Conservation (phyloP, 2,329 filamentous ascomycete species). For the Cryoendolithus antarcticus region DNA sequence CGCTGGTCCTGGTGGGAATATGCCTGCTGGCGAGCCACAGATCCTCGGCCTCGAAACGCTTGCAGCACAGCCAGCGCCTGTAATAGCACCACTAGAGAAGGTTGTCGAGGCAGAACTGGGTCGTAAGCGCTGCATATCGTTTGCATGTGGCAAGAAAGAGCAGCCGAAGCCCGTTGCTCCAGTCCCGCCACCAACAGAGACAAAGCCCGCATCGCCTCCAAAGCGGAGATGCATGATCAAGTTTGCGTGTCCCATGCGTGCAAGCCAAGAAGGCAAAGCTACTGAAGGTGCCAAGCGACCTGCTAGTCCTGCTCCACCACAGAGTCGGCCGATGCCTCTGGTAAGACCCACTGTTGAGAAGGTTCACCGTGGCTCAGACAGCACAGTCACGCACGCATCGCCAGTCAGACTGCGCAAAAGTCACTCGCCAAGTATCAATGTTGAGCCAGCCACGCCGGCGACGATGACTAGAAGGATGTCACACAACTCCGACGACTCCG, state of each 20-base stretch:
- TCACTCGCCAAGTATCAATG: constrained; percentile 11
- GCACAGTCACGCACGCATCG: constrained; percentile 37
- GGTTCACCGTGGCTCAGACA: constrained; percentile 37
- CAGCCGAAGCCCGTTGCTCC: constrained; percentile 34
- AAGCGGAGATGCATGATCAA: constrained; percentile 55
- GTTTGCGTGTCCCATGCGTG: constrained; percentile 57
- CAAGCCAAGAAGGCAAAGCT: constrained; percentile 24
- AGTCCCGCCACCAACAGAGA: constrained; percentile 4
- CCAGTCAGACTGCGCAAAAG: constrained; percentile 31
- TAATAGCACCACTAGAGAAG: constrained; percentile 33
- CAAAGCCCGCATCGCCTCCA: constrained; percentile 23
- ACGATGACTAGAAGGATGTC: not conserved
- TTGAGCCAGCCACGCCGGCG: constrained; percentile 6
- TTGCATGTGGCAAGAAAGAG: constrained; percentile 66
- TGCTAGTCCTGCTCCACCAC: constrained; percentile 30
- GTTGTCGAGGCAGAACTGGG: constrained; percentile 51
- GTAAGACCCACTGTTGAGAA: constrained; percentile 7
- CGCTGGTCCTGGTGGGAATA: constrained; percentile 13
- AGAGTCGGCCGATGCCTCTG: constrained; percentile 8
- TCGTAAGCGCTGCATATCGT: constrained; percentile 83
- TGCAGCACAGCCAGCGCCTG: constrained; percentile 15
- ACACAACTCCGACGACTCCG: constrained; percentile 18
- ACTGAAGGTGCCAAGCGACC: constrained; percentile 20
- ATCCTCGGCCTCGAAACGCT: constrained; percentile 14
- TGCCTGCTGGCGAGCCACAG: constrained; percentile 11